Evolutionary conservation across 2,329 filamentous ascomycete species (phyloP).

Genomic region (Harringtonia aguacate): DNA sequence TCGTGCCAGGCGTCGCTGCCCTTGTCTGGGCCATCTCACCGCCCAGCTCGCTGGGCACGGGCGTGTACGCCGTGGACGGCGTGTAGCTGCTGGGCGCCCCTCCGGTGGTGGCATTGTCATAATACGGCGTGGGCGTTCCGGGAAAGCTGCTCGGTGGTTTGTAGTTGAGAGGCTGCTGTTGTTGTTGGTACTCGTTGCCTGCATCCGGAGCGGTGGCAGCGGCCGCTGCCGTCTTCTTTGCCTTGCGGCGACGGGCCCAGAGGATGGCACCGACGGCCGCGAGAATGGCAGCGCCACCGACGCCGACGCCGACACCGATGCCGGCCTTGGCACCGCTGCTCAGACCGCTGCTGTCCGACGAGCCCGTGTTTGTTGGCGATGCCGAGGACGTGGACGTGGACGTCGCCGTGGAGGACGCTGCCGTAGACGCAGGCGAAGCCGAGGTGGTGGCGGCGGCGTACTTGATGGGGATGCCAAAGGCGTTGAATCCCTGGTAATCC

Average conservation of each 20-base stretch:
- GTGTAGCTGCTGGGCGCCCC: too few species aligned
- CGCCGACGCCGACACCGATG: conserved; percentile 22
- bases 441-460: conserved; percentile 4
- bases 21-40: too few species aligned
- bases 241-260: not conserved
- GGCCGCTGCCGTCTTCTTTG: too few species aligned
- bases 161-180: too few species aligned
- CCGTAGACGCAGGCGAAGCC: not conserved
- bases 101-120: too few species aligned
- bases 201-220: too few species aligned
- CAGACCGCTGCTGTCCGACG: conserved; percentile 11
- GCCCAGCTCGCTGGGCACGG: too few species aligned
- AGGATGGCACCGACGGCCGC: conserved; percentile 15
- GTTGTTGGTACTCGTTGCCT: too few species aligned
- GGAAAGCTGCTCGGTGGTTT: too few species aligned
- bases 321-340: conserved; percentile 24
- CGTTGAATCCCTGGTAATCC: conserved; percentile 5
- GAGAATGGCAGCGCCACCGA: conserved; percentile 20
- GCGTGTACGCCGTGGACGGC: too few species aligned
- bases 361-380: not conserved
- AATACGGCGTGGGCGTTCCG: too few species aligned
- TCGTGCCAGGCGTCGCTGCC: too few species aligned
- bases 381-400: not conserved
- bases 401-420: not conserved
- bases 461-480: conserved; percentile 6